Evolutionary conservation across 306 rosid species (phyloP), one percentile per base, ranked within the genome.

Genomic region (Ammopiptanthus mongolicus): DNA sequence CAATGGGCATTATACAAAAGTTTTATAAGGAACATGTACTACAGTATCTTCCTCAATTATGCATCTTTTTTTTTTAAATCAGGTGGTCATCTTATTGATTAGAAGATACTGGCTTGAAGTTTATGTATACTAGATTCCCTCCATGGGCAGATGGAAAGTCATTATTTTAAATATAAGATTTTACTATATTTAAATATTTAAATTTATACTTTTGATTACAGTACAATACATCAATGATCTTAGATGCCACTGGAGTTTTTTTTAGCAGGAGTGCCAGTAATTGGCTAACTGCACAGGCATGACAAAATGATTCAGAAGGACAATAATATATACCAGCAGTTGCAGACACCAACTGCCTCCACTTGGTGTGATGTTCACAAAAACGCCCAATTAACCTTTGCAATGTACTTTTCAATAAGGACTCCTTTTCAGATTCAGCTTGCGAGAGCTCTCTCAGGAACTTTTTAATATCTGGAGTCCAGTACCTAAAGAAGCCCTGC

Each of bases 401-500:
- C 78, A 95, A 69, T 71, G 91, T 90, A 86, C 79, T 90, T 86
- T 84, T 95, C 69, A 95, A 80, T 33, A 82, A 79, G 82, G 93
- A 84, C 56, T 92, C 96, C 89, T 84, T 92, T 67, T 86, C 91
- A 51, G 85, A 78, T 81, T 89, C 93, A 73, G 97, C 99, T 78
- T 67, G 85, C 3, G 92, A 84, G 61, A 92, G 97, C 84, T 89
- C 88, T 64, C 80, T 82, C 60, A 95, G 59, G 67, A 82, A 81
- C 50, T 21, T 58, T 85, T 90, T 95, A 50, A 92, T 87, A 77
- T 63, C 82, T 50, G 98, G 96, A 83, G 97, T 87, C 98, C 99
- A 95, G 75, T 92, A 95, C 84, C 96, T 84, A 75, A 66, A 90
- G 83, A 86, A 86, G 28, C 99, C 99, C 99, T 95, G 89, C 81